Percentiles rank a stretch among this genome's conserved stretches.
phyloP scores from a whole-genome alignment of 2,329 filamentous ascomycete genomes.

The Orbilia oligospora region DNA sequence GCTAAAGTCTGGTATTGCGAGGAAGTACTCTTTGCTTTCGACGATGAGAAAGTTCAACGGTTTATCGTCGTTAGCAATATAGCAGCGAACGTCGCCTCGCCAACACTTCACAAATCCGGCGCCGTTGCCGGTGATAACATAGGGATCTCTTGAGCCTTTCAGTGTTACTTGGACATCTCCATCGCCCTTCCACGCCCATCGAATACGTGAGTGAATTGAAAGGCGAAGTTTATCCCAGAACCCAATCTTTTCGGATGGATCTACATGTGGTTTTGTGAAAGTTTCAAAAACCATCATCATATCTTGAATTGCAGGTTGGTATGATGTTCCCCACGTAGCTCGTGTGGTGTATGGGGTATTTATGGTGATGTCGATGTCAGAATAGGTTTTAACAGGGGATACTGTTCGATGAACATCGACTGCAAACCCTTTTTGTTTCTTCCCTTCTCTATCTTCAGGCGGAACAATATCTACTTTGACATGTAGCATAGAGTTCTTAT shows the following conservation, averaged over 20 bases:
- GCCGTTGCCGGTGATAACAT: constrained; percentile 90
- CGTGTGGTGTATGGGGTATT: constrained; percentile 92
- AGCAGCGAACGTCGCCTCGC: constrained; percentile 92
- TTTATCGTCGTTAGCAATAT: constrained; percentile 85
- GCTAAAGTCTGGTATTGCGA: constrained; percentile 94
- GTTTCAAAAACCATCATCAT: constrained; percentile 99
- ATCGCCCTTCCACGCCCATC: constrained; percentile 87
- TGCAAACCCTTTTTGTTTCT: constrained; percentile 76
- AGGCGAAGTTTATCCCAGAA: constrained; percentile 99
- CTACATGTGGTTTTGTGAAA: constrained; percentile 94
- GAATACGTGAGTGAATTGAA: constrained; percentile 91
- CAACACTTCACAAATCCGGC: constrained; percentile 99
- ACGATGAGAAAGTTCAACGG: constrained; percentile 95
- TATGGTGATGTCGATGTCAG: constrained; percentile 90
- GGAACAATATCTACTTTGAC: constrained; percentile 89
- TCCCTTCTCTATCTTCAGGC: constrained; percentile 73
- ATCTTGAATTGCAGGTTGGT: constrained; percentile 97
- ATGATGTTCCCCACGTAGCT: constrained; percentile 97
- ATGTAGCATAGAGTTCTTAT: constrained; percentile 82
- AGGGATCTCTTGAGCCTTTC: constrained; percentile 93
- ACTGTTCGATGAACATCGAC: constrained; percentile 92
- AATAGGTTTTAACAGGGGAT: constrained; percentile 95
- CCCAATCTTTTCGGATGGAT: constrained; percentile 91
- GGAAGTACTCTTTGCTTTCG: constrained; percentile 92
- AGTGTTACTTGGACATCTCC: constrained; percentile 94